These are phyloP conservation scores for Vitis vinifera DNA, from an alignment of 164 flowering plant species.

Conservation along the genomic window ASM3070453v1 NC_081806.1:5765001-5765500, in stretches of 20 bases:
- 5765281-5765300: too few relatives aligned
- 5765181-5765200: neutral
- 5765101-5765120: too few relatives aligned
- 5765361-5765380: neutral
- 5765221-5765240: neutral
- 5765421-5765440: too few relatives aligned
- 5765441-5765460: too few relatives aligned
- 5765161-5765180: slow-evolving; percentile 1
- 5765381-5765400: neutral
- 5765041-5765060: too few relatives aligned
- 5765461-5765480: too few relatives aligned
- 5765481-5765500: too few relatives aligned
- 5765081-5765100: too few relatives aligned
- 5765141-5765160: neutral
- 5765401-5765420: neutral
- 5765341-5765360: neutral
- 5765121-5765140: too few relatives aligned
- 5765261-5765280: neutral
- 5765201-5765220: slow-evolving; percentile 9
- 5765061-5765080: too few relatives aligned
- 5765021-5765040: too few relatives aligned
- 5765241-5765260: neutral
- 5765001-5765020: too few relatives aligned
- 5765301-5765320: neutral
- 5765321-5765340: slow-evolving; percentile 5